Conservation (phyloP, 768 basidiomycete species). For the Termitomyces sp. region DNA sequence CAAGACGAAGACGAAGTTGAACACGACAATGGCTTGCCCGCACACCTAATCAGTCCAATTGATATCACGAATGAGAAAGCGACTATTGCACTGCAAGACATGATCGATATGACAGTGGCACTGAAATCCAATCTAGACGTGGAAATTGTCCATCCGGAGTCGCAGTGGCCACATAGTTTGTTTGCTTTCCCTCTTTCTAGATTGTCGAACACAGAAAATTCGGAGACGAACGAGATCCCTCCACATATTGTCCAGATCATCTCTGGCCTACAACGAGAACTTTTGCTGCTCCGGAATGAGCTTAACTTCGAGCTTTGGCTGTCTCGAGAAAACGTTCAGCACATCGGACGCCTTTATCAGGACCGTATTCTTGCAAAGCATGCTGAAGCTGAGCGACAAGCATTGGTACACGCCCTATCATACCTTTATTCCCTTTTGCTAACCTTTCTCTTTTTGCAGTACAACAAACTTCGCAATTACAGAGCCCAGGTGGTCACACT, state of each 20-base stretch:
- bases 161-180: constrained; percentile 47
- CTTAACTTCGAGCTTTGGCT: constrained; percentile 85
- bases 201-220: constrained; percentile 12
- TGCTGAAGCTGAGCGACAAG: constrained; percentile 79
- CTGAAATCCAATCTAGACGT: constrained; percentile 68
- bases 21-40: constrained; percentile 14
- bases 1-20: not conserved
- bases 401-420: constrained; percentile 48
- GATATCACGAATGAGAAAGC: constrained; percentile 31
- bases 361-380: constrained; percentile 67
- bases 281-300: constrained; percentile 70
- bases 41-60: constrained; percentile 27
- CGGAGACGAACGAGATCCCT: constrained; percentile 24
- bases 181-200: constrained; percentile 29
- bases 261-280: constrained; percentile 67
- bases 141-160: constrained; percentile 46
- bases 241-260: constrained; percentile 59
- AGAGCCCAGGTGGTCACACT: constrained; percentile 60
- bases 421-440: not conserved
- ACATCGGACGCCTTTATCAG: constrained; percentile 75
- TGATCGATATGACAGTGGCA: constrained; percentile 66
- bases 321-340: constrained; percentile 73
- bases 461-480: constrained; percentile 78
- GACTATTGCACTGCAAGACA: constrained; percentile 64
- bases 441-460: constrained; percentile 33